Base-by-base conservation (phyloP, 2,329 filamentous ascomycete species). In the Biscogniauxia marginata region DNA sequence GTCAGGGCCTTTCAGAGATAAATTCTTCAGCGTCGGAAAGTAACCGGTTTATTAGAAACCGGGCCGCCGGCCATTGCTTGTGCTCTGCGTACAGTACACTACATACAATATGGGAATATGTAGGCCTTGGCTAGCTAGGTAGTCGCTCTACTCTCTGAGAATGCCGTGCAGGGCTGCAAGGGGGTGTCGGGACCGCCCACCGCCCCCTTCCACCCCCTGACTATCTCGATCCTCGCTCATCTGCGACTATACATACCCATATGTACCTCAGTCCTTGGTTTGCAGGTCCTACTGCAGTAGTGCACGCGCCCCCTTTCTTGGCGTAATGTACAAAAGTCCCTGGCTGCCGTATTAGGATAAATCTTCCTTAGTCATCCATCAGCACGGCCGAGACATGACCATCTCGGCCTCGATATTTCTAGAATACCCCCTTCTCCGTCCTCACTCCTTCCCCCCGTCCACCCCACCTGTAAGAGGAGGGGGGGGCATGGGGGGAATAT, bases 291-390 rank as follows among this genome's bases (percentile, higher is more conserved):
- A 39, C 30, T 16, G 30, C 30, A 11, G 30, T 39, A 39, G 30
- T 16, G 30, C 30, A 39, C 30, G 30, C 11, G 5, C 30, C 30
- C 13, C 30, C 30, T 39, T 39, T 11, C 30, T 39, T 39, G 30
- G 30, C 30, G 30, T 16, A 39, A 44, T 55, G n/a, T 19, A 64
- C 62, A 64, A 62, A 64, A 64, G 60, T 62, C 62, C 62, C 54
- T 58, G 43, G 16, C 56, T 64, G 53, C 62, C 56, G 20, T 20
- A 56, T 64, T 57, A 20, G 59, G 61, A 56, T 21, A 13, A 61
- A 11, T 4, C 30, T 39, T 19, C 30, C 30, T n/a, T 39, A 39
- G 30, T 39, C 30, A 39, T 39, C 11, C 30, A 39, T 16, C 30
- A 39, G 5, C 30, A 16, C 9, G 30, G 30, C 30, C 30, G 30